A percentile compares a stretch with the other conserved stretches of the same genome.
These are phyloP conservation scores for Protomyces gravidus DNA, from an alignment of 1,139 yeast genomes.

Conservation along the genomic window DNA sequence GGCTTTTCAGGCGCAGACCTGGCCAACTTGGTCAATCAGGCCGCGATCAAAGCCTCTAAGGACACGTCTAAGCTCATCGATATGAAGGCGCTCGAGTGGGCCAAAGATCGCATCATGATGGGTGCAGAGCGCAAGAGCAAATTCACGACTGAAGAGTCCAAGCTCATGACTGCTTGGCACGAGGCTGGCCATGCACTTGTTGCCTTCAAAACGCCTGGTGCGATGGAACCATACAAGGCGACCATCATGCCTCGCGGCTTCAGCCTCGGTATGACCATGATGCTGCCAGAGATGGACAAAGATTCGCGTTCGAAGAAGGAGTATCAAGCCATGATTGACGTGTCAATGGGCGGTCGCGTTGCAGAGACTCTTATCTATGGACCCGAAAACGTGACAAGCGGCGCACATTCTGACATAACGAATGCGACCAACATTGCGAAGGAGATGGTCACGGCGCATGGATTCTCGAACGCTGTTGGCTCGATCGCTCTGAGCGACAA, in stretches of 20 bases:
- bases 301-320: conserved; percentile 87
- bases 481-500: conserved; percentile 62
- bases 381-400: conserved; percentile 79
- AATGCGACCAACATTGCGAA: conserved; percentile 90
- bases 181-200: conserved; percentile 99
- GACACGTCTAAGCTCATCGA: conserved; percentile 84
- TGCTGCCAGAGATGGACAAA: conserved; percentile 97
- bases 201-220: conserved; percentile 94
- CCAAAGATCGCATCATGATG: conserved; percentile 93
- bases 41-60: conserved; percentile 95
- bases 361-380: conserved; percentile 95
- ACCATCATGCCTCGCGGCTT: conserved; percentile 95
- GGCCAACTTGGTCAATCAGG: conserved; percentile 93
- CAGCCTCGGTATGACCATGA: conserved; percentile 94
- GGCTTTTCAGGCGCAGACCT: conserved; percentile 97
- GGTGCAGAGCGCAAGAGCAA: conserved; percentile 97
- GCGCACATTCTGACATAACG: conserved; percentile 54
- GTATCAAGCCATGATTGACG: conserved; percentile 87
- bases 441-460: conserved; percentile 94
- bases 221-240: conserved; percentile 92
- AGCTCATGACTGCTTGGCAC: conserved; percentile 92
- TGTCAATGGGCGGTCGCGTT: conserved; percentile 97
- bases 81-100: conserved; percentile 96
- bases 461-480: conserved; percentile 92
- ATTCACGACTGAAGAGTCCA: conserved; percentile 93